Evolutionary conservation across 2,329 filamentous ascomycete species (phyloP).

Genomic region (Volutella citrinella): DNA sequence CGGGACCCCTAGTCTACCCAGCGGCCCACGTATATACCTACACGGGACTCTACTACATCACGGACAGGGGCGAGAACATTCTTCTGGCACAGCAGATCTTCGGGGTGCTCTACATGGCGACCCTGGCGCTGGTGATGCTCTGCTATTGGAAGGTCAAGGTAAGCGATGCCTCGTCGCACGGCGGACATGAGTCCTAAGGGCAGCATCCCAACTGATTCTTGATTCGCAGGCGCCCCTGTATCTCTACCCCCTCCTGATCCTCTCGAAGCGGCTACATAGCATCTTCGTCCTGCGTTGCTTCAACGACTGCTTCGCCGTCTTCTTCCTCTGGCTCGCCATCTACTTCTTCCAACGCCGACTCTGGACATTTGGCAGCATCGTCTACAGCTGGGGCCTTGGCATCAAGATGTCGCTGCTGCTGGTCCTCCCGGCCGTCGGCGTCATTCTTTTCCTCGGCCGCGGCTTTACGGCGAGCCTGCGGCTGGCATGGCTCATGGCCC

Average conservation of each 20-base stretch:
- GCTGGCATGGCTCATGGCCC: constrained; percentile 67
- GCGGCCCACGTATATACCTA: constrained; percentile 93
- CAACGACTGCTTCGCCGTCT: constrained; percentile 87
- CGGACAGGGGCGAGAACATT: constrained; percentile 73
- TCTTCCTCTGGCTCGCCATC: constrained; percentile 82
- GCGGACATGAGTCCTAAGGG: too few species aligned
- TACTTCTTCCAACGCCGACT: constrained; percentile 69
- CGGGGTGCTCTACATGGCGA: constrained; percentile 71
- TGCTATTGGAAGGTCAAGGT: constrained; percentile 78
- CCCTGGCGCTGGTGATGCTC: constrained; percentile 72
- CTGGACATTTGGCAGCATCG: constrained; percentile 70
- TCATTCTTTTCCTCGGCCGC: constrained; percentile 71
- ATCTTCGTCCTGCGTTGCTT: constrained; percentile 91
- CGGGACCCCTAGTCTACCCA: constrained; percentile 92
- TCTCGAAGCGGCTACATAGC: constrained; percentile 91
- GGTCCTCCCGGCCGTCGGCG: constrained; percentile 73
- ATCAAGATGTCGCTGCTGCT: constrained; percentile 93
- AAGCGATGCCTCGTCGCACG: constrained; percentile 20
- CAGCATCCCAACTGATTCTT: constrained; percentile 1
- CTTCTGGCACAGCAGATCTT: constrained; percentile 81
- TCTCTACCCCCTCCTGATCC: constrained; percentile 76
- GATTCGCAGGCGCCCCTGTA: constrained; percentile 70
- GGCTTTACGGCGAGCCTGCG: constrained; percentile 65
- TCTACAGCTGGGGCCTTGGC: constrained; percentile 78
- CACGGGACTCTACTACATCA: constrained; percentile 72